These are phyloP conservation scores for Arthrinium phaeospermum DNA, from an alignment of 2,329 filamentous ascomycete genomes.

Conservation along the genomic window DNA sequence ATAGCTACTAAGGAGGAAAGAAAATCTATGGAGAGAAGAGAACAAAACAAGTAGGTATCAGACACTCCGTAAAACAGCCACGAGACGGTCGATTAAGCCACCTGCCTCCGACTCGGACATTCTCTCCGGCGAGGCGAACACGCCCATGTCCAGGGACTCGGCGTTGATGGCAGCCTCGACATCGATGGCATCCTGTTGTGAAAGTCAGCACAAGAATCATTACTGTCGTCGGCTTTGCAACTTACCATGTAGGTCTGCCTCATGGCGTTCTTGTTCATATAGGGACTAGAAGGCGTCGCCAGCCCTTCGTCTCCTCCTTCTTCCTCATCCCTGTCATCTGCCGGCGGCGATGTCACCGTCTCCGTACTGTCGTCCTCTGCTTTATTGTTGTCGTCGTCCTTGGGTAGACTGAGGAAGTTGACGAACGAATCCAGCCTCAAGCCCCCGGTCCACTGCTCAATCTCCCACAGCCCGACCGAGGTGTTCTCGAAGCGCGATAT, in stretches of 20 bases:
- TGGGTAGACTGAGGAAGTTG: constrained; percentile 74
- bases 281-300: constrained; percentile 24
- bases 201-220: not conserved
- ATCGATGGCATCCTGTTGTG: constrained; percentile 36
- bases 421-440: constrained; percentile 74
- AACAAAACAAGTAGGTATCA: not conserved
- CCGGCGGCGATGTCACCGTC: not conserved
- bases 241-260: constrained; percentile 31
- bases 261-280: constrained; percentile 28
- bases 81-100: constrained; percentile 28
- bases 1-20: too few species aligned
- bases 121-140: constrained; percentile 31
- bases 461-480: constrained; percentile 70
- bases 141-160: constrained; percentile 35
- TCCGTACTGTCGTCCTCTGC: not conserved
- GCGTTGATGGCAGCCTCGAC: constrained; percentile 35
- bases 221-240: constrained; percentile 6
- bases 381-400: constrained; percentile 4
- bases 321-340: constrained; percentile 20
- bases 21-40: too few species aligned
- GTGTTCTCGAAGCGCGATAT: constrained; percentile 64
- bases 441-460: constrained; percentile 73
- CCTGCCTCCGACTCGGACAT: constrained; percentile 28
- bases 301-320: constrained; percentile 17
- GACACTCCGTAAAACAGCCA: constrained; percentile 3